Base-by-base conservation (phyloP, 306 rosid genomes). In the Castanospermum australe region DNA sequence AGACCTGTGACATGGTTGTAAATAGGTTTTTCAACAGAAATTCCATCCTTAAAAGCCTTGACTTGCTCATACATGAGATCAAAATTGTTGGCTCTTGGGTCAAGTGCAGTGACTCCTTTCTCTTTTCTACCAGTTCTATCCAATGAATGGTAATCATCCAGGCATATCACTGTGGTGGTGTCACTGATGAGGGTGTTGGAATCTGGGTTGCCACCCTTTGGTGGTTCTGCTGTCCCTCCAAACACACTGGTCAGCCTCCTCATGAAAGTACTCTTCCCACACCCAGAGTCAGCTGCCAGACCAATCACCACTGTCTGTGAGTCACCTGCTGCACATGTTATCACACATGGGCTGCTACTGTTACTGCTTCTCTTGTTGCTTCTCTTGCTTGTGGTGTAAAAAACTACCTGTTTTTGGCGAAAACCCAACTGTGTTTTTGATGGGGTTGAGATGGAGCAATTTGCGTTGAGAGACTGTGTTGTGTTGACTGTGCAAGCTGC, bases 201-300 rank as follows among this genome's bases (percentile, higher is more conserved):
- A 18, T 96, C 99, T 0, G 99, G 99, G 38, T 96, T 96, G 0
- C 99, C 99, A 11, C 99, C 99, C 38, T 63, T 93, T 4, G 99
- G 99, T 47, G 99, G 99, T 44, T 93, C 94, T 20, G 98, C 99
- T 20, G 92, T 87, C 1, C 99, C 99, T 33, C 99, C 99, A 71
- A 96, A 96, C 38, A 96, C 99, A 73, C 97, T 96, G 0, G 99
- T 96, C 8, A 96, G 85, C 67, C 99, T 89, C 67, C 99, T 91
- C 99, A 96, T 96, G 93, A 96, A 96, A 24, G 99, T 96, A 28
- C 98, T 93, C 82, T 96, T 96, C 24, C 99, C 99, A 71, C 99
- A 96, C 0, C 99, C 99, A 0, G 99, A 96, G 80, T 96, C 99
- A 0, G 99, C 99, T 5, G 99, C 99, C 0, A 96, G 86, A 44